These are phyloP conservation scores for Tricharina praecox DNA, from an alignment of 495 filamentous ascomycete species.

Conservation along the genomic window DNA sequence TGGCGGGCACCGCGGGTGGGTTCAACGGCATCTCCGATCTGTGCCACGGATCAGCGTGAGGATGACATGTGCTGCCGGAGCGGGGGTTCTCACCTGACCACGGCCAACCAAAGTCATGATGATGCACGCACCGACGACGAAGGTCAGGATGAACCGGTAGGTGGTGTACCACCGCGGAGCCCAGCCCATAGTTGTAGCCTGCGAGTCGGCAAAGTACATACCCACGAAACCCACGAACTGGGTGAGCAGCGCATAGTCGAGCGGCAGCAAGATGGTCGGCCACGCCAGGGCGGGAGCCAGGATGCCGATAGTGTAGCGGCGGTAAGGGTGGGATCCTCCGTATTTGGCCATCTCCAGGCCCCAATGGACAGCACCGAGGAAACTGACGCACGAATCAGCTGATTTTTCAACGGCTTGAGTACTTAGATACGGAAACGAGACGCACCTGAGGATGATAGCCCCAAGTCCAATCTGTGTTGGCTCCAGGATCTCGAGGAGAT, in stretches of 20 bases:
- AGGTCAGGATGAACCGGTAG: conserved; percentile 92
- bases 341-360: conserved; percentile 63
- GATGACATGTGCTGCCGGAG: too few relatives aligned
- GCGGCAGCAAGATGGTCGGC: conserved; percentile 75
- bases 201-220: conserved; percentile 76
- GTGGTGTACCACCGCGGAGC: conserved; percentile 81
- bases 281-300: conserved; percentile 72
- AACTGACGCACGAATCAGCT: conserved; percentile 31
- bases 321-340: conserved; percentile 55
- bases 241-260: conserved; percentile 72
- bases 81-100: conserved; percentile 38
- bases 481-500: conserved; percentile 64
- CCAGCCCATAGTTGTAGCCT: conserved; percentile 59
- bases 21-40: conserved; percentile 43
- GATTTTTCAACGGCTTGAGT: too few relatives aligned
- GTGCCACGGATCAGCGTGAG: neutral
- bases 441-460: conserved; percentile 49
- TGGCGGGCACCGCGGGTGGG: conserved; percentile 35
- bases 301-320: conserved; percentile 69
- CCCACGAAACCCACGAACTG: conserved; percentile 82
- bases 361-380: conserved; percentile 95
- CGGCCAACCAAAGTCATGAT: conserved; percentile 73
- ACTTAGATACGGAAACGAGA: neutral
- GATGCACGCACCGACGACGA: conserved; percentile 75
- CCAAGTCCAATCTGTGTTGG: conserved; percentile 88